Evolutionary conservation across 2,329 filamentous ascomycete genomes (phyloP).

Genomic region (Penicillium sp.): DNA sequence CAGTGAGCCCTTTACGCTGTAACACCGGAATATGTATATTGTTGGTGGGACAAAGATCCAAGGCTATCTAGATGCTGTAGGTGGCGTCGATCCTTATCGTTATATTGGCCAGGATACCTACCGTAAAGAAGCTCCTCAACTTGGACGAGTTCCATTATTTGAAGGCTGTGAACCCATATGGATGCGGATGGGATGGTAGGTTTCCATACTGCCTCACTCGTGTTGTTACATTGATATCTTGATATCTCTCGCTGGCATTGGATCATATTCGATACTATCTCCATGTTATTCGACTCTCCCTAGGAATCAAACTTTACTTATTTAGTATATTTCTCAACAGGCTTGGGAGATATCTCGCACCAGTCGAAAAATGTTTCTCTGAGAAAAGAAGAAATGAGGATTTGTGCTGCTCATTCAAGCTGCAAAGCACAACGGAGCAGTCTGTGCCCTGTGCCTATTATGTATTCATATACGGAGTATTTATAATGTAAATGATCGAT

Average conservation of each 20-base stretch:
- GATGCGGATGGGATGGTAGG: not conserved
- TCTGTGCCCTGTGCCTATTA: not conserved
- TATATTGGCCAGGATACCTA: not conserved
- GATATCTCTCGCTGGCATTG: not conserved
- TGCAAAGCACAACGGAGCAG: not conserved
- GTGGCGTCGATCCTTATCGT: not conserved
- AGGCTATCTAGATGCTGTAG: not conserved
- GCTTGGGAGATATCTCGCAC: not conserved
- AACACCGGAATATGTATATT: too few species aligned
- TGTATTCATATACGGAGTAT: not conserved
- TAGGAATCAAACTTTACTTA: not conserved
- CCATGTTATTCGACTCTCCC: not conserved
- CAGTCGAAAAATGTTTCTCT: not conserved
- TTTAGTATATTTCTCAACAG: not conserved
- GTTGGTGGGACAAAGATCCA: not conserved
- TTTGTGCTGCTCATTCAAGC: not conserved
- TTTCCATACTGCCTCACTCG: not conserved
- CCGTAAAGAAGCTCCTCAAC: not conserved
- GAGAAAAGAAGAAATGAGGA: not conserved
- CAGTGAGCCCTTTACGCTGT: not conserved
- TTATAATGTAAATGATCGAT: constrained; percentile 1
- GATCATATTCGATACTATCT: not conserved
- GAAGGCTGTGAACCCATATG: not conserved
- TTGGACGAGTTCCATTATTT: not conserved
- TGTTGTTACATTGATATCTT: too few species aligned